Evolutionary conservation across 345 rosid genomes (phyloP), one percentile per base, ranked within the genome.

Genomic region (Citrus unshiu): DNA sequence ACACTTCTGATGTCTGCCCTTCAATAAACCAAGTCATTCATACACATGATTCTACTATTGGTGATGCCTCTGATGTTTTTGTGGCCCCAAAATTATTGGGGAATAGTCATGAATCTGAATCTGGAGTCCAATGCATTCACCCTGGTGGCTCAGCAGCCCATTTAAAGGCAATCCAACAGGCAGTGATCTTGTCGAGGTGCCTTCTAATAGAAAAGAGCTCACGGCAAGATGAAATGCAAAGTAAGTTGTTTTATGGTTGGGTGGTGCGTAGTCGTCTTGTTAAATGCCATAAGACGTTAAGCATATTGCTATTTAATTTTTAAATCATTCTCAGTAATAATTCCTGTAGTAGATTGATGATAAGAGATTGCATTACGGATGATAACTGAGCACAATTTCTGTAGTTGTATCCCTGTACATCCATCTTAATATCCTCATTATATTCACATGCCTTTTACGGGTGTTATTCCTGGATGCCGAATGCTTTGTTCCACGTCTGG

Each of bases 201-300:
- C 91, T 96, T 83, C 68, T 96, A 30, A 90, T 96, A 79, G 97
- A 96, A 85, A 90, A 83, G 85, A 88, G 92, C 82, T 81, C 88
- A 78, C 90, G 93, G 40, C 88, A 89, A 29, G 99, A 91, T 90
- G 98, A 91, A 80, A 84, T 91, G 88, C 99, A 92, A 88, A 88
- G 99, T 92, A 85, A 89, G 95, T 84, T 79, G 60, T 62, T 81
- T 51, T 78, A 30, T 95, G 76, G 68, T 96, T 46, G 90, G 85
- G 78, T 5, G 34, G 34, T 32, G 34, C 0, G 34, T 32, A 32
- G 34, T 32, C 5, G 0, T 32, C 34, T 32, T 4, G 34, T 32
- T 32, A 32, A 32, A 32, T 0, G 34, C 34, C 34, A 32, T 32
- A 32, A 32, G 34, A 32, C 0, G 0, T 32, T 32, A 0, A 3